Percentiles rank a stretch among this genome's conserved stretches.
phyloP scores from a whole-genome alignment of 2,329 filamentous ascomycete genomes.

The Fusarium buxicola region DNA sequence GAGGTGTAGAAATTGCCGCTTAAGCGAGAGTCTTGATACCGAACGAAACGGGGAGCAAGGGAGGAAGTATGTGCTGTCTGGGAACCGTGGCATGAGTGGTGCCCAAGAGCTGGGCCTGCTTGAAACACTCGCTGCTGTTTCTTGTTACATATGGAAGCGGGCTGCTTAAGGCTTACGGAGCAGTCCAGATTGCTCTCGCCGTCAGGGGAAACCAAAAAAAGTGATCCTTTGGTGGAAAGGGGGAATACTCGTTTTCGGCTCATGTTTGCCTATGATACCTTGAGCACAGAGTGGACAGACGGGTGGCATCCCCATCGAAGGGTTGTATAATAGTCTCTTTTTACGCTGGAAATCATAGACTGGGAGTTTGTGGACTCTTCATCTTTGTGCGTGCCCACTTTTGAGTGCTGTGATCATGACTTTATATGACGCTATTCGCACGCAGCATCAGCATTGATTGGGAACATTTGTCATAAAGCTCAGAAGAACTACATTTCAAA shows the following conservation, averaged over 20 bases:
- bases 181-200: slow-evolving; percentile 32
- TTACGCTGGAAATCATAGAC: slow-evolving; percentile 44
- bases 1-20: slow-evolving; percentile 76
- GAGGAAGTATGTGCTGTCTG: slow-evolving; percentile 24
- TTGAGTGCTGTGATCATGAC: background rate
- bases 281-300: slow-evolving; percentile 42
- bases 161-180: slow-evolving; percentile 31
- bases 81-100: slow-evolving; percentile 26
- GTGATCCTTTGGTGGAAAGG: slow-evolving; percentile 39
- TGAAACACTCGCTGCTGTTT: slow-evolving; percentile 26
- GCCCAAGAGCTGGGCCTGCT: slow-evolving; percentile 44
- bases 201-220: slow-evolving; percentile 34
- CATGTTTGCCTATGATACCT: slow-evolving; percentile 43
- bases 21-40: slow-evolving; percentile 19
- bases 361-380: slow-evolving; percentile 38
- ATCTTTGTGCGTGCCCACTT: slow-evolving; percentile 6
- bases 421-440: slow-evolving; percentile 2
- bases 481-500: too few species aligned
- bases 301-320: slow-evolving; percentile 40
- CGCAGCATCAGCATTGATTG: too few species aligned
- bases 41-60: slow-evolving; percentile 19
- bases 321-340: slow-evolving; percentile 46
- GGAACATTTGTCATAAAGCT: background rate
- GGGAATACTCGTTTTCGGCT: slow-evolving; percentile 40
- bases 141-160: slow-evolving; percentile 32